phyloP scores from a whole-genome alignment of 345 rosid species.

The Anastatica hierochuntica region DNA sequence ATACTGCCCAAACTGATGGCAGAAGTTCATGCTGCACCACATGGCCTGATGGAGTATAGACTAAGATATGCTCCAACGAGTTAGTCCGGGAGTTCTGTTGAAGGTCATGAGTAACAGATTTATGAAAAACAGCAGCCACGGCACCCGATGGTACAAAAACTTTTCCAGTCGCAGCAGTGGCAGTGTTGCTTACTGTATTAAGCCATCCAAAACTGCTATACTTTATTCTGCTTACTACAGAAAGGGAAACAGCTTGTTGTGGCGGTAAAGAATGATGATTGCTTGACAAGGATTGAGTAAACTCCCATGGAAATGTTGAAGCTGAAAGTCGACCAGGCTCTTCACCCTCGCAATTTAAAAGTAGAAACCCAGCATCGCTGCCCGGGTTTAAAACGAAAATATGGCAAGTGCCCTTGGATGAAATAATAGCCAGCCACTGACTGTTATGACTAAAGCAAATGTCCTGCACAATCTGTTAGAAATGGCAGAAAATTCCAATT shows the following conservation, averaged over 20 bases:
- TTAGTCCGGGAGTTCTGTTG: slow-evolving; percentile 17
- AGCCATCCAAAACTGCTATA: slow-evolving; percentile 92
- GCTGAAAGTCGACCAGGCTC: slow-evolving; percentile 48
- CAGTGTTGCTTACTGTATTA: slow-evolving; percentile 73
- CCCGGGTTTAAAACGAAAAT: slow-evolving; percentile 73
- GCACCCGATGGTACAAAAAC: slow-evolving; percentile 80
- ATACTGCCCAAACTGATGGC: slow-evolving; percentile 52
- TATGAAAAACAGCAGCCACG: slow-evolving; percentile 73
- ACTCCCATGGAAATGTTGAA: slow-evolving; percentile 78
- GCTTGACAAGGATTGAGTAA: slow-evolving; percentile 39
- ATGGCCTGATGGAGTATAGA: slow-evolving; percentile 90
- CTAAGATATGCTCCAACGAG: slow-evolving; percentile 77
- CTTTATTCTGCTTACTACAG: slow-evolving; percentile 91
- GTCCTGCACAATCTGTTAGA: slow-evolving; percentile 84
- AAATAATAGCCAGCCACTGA: slow-evolving; percentile 85
- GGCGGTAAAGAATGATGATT: slow-evolving; percentile 48
- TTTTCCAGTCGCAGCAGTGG: slow-evolving; percentile 65
- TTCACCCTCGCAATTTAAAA: slow-evolving; percentile 31
- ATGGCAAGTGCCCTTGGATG: slow-evolving; percentile 97
- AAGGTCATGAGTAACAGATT: slow-evolving; percentile 29
- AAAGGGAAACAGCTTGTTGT: slow-evolving; percentile 60
- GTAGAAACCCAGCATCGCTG: slow-evolving; percentile 32
- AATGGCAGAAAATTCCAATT: background rate
- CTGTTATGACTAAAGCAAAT: slow-evolving; percentile 89
- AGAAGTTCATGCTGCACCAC: slow-evolving; percentile 80